Conservation (phyloP, 164 flowering plant species). For the Kalanchoe fedtschenkoi region DNA sequence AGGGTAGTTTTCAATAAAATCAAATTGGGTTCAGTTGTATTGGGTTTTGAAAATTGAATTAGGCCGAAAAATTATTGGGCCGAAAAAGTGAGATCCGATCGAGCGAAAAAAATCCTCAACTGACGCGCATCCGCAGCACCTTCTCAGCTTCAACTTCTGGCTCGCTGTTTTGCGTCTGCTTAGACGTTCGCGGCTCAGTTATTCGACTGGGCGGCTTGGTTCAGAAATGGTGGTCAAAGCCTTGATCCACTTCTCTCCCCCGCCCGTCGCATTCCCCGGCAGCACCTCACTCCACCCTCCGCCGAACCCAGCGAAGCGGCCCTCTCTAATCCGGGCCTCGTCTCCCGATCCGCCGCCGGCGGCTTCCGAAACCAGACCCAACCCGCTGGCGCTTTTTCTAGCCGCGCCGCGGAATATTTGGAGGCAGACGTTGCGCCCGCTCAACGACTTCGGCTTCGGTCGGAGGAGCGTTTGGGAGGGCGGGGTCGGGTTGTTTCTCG, state of each 20-base stretch:
- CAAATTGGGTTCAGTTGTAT: too few relatives aligned
- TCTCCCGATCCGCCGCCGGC: slow-evolving; percentile 33
- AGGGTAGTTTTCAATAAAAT: too few relatives aligned
- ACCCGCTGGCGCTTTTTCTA: slow-evolving; percentile 38
- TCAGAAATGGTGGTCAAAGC: slow-evolving; percentile 19
- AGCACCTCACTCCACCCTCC: slow-evolving; percentile 26
- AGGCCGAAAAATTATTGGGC: too few relatives aligned
- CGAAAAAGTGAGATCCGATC: too few relatives aligned
- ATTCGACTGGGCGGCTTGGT: neutral
- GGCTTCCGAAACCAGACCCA: slow-evolving; percentile 29
- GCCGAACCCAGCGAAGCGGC: slow-evolving; percentile 14
- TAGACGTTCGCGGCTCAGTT: too few relatives aligned
- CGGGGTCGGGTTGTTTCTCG: slow-evolving; percentile 84
- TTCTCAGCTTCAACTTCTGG: too few relatives aligned
- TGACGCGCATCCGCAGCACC: too few relatives aligned
- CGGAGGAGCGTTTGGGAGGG: slow-evolving; percentile 92
- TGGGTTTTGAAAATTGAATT: too few relatives aligned
- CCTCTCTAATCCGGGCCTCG: slow-evolving; percentile 25
- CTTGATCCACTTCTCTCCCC: slow-evolving; percentile 24
- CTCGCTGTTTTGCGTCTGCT: too few relatives aligned
- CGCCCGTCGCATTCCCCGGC: slow-evolving; percentile 14
- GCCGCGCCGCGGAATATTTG: slow-evolving; percentile 58
- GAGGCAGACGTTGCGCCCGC: slow-evolving; percentile 71
- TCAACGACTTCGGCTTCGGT: slow-evolving; percentile 92
- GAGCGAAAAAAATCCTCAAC: too few relatives aligned